phyloP scores from a whole-genome alignment of 345 rosid species.

The Pugionium cornutum region DNA sequence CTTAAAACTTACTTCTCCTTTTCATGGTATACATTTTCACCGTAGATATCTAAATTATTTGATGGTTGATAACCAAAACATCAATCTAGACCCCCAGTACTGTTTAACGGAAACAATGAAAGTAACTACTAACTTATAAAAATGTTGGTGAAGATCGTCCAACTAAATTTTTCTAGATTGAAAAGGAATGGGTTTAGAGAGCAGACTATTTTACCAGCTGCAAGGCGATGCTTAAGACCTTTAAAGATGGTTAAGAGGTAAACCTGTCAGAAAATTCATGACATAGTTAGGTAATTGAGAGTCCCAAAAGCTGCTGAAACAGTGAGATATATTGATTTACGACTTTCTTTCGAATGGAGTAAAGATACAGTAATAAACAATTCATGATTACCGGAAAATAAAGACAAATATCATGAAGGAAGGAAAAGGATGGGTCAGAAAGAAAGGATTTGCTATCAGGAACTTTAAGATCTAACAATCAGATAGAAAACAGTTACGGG shows the following conservation, averaged over 20 bases:
- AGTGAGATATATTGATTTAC: no score
- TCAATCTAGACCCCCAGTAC: no score
- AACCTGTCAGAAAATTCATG: constrained; percentile 61
- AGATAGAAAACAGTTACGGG: neutral
- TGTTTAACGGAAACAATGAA: neutral
- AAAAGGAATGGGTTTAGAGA: constrained; percentile 5
- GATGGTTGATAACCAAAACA: constrained; percentile 1
- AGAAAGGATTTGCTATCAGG: no score
- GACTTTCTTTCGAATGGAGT: no score
- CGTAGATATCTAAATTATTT: neutral
- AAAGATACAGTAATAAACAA: no score
- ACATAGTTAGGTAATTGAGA: no score
- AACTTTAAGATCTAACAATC: constrained; percentile 3
- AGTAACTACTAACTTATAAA: constrained; percentile 1
- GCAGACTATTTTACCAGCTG: constrained; percentile 63
- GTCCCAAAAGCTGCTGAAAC: no score
- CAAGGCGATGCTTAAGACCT: constrained; percentile 92
- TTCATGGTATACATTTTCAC: no score
- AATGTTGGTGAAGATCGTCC: neutral
- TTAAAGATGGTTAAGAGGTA: constrained; percentile 76
- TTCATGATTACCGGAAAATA: no score
- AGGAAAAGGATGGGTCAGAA: no score
- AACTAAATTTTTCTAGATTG: neutral
- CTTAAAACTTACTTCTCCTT: no score
- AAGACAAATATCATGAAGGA: no score